Evolutionary conservation across 2,329 filamentous ascomycete species (phyloP), one percentile per base, ranked within the genome.

Genomic region (Aciculosporium take): DNA sequence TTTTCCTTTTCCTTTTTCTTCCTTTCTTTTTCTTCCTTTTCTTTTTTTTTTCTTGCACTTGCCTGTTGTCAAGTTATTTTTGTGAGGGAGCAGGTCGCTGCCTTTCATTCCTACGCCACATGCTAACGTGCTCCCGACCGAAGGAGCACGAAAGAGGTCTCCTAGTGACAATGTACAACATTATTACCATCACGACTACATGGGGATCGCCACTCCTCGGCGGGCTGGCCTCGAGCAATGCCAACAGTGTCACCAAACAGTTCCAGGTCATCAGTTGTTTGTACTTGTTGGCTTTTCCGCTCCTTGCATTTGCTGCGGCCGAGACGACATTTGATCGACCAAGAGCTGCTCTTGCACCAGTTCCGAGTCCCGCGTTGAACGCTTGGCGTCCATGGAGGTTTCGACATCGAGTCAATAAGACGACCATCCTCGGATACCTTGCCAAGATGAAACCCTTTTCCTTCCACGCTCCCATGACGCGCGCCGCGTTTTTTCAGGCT

Each of bases 121-220:
- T 3, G 3, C 41, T 38, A 17, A 46, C 27, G 9, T 13, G 9
- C 21, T 2, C 6, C 27, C 15, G 18, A 28, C 7, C 4, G 36
- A 18, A 52, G 71, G 69, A 74, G 47, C 72, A 77, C 46, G 65
- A 77, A 51, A 65, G 70, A 37, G 58, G 60, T 15, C 37, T 57
- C 2, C 65, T 67, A 13, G 58, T 69, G 5, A 58, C 67, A 3
- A 55, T 68, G 10, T 65, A 69, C 52, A 64, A 68, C 41, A 50
- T 66, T 10, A 53, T 71, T 3, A 60, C 59, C 18, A 55, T 69
- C 8, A 56, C 63, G 8, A 64, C 66, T 4, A 72, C 66, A 1
- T 74, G 72, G 67, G 71, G 72, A 28, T 59, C 66, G 0, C 74
- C 74, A 0, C 57, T 77, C 4, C 50, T 76, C 5, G 70, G 71